Evolutionary conservation across 176 grass and related monocot genomes (phyloP).

Genomic region (Neostapfia colusana): DNA sequence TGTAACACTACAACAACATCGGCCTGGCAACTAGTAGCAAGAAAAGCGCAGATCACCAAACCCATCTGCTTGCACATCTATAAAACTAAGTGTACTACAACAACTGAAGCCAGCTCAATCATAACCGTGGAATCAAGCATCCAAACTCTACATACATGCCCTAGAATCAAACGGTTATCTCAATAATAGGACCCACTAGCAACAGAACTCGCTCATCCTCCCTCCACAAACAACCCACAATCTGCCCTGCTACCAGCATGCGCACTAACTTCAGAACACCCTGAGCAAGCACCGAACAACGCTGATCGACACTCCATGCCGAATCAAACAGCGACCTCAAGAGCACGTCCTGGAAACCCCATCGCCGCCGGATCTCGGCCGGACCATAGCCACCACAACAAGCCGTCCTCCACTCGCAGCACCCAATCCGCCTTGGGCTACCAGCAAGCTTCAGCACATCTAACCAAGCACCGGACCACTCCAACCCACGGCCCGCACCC

Average conservation of each 20-base stretch:
- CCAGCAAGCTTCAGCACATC: constrained; percentile 15
- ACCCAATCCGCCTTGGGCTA: background rate
- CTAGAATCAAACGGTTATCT: background rate
- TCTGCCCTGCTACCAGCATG: constrained; percentile 8
- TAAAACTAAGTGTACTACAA: background rate
- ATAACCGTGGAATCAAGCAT: background rate
- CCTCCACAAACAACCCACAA: background rate
- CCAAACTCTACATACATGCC: background rate
- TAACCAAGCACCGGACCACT: background rate
- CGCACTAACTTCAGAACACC: background rate
- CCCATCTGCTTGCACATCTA: background rate
- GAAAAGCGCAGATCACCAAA: background rate
- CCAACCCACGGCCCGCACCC: background rate
- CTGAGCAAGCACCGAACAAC: background rate
- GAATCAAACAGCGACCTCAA: background rate
- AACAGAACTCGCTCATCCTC: background rate
- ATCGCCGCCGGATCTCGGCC: constrained; percentile 2
- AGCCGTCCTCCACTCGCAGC: background rate
- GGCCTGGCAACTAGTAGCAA: background rate
- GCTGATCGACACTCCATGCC: background rate
- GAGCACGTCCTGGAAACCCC: background rate
- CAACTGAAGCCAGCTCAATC: constrained; percentile 18
- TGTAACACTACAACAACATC: background rate
- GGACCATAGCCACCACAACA: background rate
- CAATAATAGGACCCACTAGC: background rate